Percentiles rank a stretch among this genome's conserved stretches.
These are phyloP conservation scores for Coemansia sp. DNA, from an alignment of 192 early-diverging fungal species.

Conservation along the genomic window DNA sequence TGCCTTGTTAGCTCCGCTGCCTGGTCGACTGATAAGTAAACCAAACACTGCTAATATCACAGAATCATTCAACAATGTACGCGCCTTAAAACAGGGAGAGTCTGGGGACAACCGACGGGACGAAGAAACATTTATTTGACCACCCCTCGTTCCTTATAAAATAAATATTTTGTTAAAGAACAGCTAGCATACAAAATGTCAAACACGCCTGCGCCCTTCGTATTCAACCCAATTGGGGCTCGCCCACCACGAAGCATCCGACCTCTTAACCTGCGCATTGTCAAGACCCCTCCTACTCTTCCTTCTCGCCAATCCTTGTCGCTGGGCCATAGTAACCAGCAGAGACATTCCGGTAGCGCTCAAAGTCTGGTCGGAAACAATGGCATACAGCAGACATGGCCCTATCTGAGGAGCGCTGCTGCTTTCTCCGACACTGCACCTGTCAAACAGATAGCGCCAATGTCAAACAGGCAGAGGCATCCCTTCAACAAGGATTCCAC, in stretches of 20 bases:
- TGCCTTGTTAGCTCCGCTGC: background rate
- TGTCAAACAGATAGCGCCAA: background rate
- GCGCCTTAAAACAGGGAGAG: too few species aligned
- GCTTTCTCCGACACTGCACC: background rate
- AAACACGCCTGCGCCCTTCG: slow-evolving; percentile 19
- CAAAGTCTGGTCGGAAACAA: background rate
- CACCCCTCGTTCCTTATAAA: too few species aligned
- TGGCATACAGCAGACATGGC: background rate
- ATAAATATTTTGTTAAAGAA: too few species aligned
- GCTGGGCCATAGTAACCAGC: background rate
- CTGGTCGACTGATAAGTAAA: too few species aligned
- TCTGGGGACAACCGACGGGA: too few species aligned
- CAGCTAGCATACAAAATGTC: background rate
- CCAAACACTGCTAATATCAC: too few species aligned
- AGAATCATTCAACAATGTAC: too few species aligned
- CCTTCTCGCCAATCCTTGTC: background rate
- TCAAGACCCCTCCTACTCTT: background rate
- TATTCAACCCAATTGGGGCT: slow-evolving; percentile 33
- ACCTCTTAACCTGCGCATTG: slow-evolving; percentile 20
- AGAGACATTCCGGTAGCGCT: background rate
- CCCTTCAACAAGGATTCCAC: background rate
- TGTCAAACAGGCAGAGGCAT: background rate
- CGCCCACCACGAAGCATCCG: slow-evolving; percentile 35
- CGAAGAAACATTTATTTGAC: too few species aligned
- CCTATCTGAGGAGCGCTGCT: background rate